Evolutionary conservation across 2,329 filamentous ascomycete genomes (phyloP), one percentile per base, ranked within the genome.

Genomic region (Trichoderma guizhouense): DNA sequence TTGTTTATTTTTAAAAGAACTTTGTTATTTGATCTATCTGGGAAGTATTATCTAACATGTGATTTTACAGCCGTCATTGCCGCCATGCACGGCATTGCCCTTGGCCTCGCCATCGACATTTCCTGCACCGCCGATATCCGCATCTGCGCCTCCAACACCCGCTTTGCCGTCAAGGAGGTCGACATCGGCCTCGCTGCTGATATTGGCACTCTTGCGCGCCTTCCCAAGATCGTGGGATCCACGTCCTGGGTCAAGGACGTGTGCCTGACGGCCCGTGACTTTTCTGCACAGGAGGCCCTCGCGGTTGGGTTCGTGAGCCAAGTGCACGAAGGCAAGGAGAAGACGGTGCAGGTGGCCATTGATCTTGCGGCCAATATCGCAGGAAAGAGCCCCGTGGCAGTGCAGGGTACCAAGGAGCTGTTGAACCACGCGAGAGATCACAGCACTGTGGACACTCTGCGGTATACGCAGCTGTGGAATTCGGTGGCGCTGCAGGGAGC

Each of bases 381-480:
- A 32, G 84, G 80, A 21, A 98, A 98, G 87, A 96, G 93, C 78
- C 95, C 95, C 0, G 90, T 98, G 26, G 94, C 94, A 1, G 92
- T 95, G 74, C 89, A 94, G 83, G 91, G 93, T 7, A 97, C 94
- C 9, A 97, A 97, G 84, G 92, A 96, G 83, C 82, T 97, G 74
- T 79, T 97, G 78, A 94, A 96, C 81, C 93, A 91, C 78, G 92
- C 91, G 39, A 87, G 93, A 76, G 95, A 97, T 80, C 89, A 94
- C 79, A 86, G 87, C 2, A 89, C 97, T 32, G 88, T 88, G 60
- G 94, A 97, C 76, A 93, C 91, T 61, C 82, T 98, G 79, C 89
- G 89, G 72, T 98, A 97, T 81, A 97, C 95, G 5, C 87, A 89
- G 12, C 87, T 96, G 1, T 98, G 95, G 95, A 98, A 98, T 79